These are phyloP conservation scores for Porpolomopsis calyptriformis DNA, from an alignment of 768 basidiomycete genomes.

Conservation along the genomic window DNA sequence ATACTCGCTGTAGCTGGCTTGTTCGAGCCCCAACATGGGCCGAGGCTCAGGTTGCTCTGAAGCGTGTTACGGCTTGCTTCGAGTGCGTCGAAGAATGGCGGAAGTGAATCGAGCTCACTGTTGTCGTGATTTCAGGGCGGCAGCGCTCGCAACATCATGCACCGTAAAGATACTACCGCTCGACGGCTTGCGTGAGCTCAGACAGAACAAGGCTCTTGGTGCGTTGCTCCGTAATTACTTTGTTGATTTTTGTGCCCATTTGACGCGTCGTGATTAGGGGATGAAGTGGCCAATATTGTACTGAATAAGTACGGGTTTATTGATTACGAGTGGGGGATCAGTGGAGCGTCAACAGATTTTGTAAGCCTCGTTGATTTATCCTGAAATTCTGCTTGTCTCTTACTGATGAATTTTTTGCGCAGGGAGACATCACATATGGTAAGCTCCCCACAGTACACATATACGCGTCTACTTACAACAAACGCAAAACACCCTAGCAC, in stretches of 20 bases:
- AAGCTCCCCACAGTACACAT: conserved; percentile 6
- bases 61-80: conserved; percentile 63
- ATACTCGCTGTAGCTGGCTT: conserved; percentile 38
- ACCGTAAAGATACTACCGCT: conserved; percentile 30
- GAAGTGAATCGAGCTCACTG: neutral
- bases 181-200: conserved; percentile 38
- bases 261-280: conserved; percentile 29
- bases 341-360: conserved; percentile 72
- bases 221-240: neutral
- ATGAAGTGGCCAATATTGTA: conserved; percentile 53
- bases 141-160: conserved; percentile 58
- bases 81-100: conserved; percentile 33
- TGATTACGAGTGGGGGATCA: conserved; percentile 58
- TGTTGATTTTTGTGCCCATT: neutral
- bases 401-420: neutral
- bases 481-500: conserved; percentile 21
- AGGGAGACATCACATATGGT: conserved; percentile 77
- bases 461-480: neutral
- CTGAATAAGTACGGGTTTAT: conserved; percentile 50
- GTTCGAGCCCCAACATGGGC: conserved; percentile 61
- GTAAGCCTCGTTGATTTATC: conserved; percentile 31
- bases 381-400: neutral
- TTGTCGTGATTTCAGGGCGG: conserved; percentile 35
- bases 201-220: conserved; percentile 62
- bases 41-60: conserved; percentile 45